Evolutionary conservation across 345 rosid species (phyloP), one percentile per base, ranked within the genome.

Genomic region (Orychophragmus violaceus): DNA sequence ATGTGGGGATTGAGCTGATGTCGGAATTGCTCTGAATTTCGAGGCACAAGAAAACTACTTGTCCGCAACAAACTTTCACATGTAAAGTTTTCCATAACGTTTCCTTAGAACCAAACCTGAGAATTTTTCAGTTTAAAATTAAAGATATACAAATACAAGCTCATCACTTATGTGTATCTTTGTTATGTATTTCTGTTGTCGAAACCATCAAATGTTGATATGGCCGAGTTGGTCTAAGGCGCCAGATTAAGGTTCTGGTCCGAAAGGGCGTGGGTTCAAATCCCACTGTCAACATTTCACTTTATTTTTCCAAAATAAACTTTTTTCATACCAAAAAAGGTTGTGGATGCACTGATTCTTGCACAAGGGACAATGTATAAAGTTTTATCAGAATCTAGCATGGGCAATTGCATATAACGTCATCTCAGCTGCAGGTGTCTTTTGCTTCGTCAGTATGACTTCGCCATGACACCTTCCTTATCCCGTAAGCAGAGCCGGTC

Each of bases 221-320:
- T 84, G 96, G 95, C 95, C 89, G 95, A 87, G 96, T 94, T 85
- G 88, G 97, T 84, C 88, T 84, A 88, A 88, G 96, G 93, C 90
- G 93, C 93, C 89, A 84, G 95, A 87, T 90, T 90, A 86, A 88
- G 97, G 97, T 91, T 88, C 91, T 91, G 93, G 96, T 90, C 93
- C 90, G 96, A 88, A 88, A 94, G 93, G 91, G 88, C 91, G 87
- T 85, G 88, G 95, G 90, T 90, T 88, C 91, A 81, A 90, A 88
- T 80, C 95, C 90, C 93, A 88, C 87, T 87, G 81, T 90, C 91
- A 79, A 90, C 95, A 82, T 0, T 18, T 3, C 5, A n/a, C n/a
- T n/a, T n/a, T n/a, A n/a, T n/a, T n/a, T n/a, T n/a, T n/a, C n/a
- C n/a, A n/a, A n/a, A n/a, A n/a, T n/a, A n/a, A n/a, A n/a, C n/a